phyloP scores from a whole-genome alignment of 176 grass and related monocot genomes.

The Aegilops speltoides region DNA sequence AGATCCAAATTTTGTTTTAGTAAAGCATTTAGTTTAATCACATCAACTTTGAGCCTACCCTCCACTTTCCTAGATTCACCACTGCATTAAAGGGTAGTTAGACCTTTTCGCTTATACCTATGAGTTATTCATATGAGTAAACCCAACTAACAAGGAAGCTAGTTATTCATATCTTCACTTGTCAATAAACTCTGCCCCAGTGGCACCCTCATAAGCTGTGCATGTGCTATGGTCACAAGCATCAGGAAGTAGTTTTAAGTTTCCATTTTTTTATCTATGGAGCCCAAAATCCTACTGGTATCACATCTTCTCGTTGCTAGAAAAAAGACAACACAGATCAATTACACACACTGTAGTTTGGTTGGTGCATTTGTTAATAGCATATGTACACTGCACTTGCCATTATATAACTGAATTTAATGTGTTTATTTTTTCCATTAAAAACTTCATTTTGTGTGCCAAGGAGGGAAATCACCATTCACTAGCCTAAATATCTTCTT shows the following conservation, averaged over 20 bases:
- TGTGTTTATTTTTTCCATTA: neutral
- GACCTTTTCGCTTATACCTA: neutral
- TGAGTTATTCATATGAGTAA: neutral
- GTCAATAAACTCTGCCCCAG: neutral
- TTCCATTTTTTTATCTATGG: neutral
- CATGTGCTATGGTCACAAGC: neutral
- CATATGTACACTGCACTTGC: constrained; percentile 1
- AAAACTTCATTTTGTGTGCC: neutral
- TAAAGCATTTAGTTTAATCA: too few species aligned
- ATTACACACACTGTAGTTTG: neutral
- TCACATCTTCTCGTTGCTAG: neutral
- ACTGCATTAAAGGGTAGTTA: too few species aligned
- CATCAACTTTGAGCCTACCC: too few species aligned
- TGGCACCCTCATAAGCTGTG: neutral
- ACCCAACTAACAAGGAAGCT: neutral
- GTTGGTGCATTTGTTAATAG: neutral
- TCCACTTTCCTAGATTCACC: too few species aligned
- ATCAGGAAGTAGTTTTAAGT: neutral
- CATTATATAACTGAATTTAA: neutral
- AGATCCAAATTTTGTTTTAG: too few species aligned
- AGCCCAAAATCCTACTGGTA: neutral
- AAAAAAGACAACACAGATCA: neutral
- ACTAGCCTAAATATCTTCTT: neutral
- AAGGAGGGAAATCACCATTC: neutral
- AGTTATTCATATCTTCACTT: neutral